Percentiles rank a stretch among this genome's conserved stretches.
phyloP scores from a whole-genome alignment of 371 early-diverging fungal species.

The Mucor saturninus region DNA sequence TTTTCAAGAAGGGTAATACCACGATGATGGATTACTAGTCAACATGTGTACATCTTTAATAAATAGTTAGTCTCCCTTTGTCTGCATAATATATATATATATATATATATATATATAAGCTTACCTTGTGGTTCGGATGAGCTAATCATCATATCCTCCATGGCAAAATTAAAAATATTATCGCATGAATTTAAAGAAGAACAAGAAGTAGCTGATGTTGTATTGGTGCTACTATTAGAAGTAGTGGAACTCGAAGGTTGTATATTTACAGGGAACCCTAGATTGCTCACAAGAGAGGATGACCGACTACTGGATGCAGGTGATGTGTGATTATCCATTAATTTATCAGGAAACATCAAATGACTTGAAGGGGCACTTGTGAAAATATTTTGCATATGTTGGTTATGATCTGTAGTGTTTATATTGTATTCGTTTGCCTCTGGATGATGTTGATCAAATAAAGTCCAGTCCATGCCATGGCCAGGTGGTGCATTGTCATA shows the following conservation, averaged over 20 bases:
- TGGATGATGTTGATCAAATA: constrained; percentile 17
- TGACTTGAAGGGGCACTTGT: background rate
- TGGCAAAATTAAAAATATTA: constrained; percentile 18
- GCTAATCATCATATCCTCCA: constrained; percentile 16
- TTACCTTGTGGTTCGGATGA: constrained; percentile 11
- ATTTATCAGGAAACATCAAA: constrained; percentile 1
- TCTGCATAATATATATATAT: background rate
- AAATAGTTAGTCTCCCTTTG: background rate
- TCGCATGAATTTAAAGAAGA: constrained; percentile 23
- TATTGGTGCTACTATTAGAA: constrained; percentile 15
- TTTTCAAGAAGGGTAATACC: constrained; percentile 1
- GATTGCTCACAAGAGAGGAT: constrained; percentile 5
- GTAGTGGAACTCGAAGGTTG: constrained; percentile 24
- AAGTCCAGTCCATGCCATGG: constrained; percentile 24
- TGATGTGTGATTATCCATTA: background rate
- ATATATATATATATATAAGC: background rate
- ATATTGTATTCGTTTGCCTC: background rate
- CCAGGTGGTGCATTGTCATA: constrained; percentile 11
- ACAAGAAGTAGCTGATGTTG: constrained; percentile 18
- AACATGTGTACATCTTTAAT: constrained; percentile 9
- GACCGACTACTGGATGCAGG: constrained; percentile 17
- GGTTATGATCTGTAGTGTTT: background rate
- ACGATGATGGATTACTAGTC: background rate
- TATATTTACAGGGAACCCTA: constrained; percentile 11
- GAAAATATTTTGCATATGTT: background rate